Evolutionary conservation across 768 basidiomycete genomes (phyloP).

Genomic region (Clitopilus hobsonii): DNA sequence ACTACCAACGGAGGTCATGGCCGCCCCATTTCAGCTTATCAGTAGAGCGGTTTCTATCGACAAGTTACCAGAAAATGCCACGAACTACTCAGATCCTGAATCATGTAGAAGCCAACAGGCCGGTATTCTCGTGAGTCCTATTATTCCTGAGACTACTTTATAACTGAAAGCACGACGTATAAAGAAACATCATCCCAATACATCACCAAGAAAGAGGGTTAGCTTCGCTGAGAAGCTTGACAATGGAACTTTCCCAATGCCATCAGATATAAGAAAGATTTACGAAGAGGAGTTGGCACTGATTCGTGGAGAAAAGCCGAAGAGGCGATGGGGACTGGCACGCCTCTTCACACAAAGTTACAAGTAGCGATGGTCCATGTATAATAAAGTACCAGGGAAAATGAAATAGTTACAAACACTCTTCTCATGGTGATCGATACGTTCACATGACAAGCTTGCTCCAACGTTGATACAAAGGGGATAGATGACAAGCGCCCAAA

Average conservation of each 20-base stretch:
- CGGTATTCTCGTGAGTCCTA: not conserved
- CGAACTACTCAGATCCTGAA: too few species aligned
- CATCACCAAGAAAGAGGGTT: not conserved
- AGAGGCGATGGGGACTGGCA: too few species aligned
- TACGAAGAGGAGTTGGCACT: not conserved
- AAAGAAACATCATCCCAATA: not conserved
- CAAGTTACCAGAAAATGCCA: not conserved
- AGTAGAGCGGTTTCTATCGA: not conserved
- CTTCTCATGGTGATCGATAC: too few species aligned
- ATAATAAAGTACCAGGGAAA: too few species aligned
- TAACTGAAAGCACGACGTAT: not conserved
- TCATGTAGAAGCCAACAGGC: too few species aligned
- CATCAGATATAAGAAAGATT: not conserved
- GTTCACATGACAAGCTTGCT: too few species aligned
- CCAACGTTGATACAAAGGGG: too few species aligned
- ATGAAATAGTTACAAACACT: too few species aligned
- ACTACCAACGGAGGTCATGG: too few species aligned
- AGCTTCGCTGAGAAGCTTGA: not conserved
- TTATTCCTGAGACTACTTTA: not conserved
- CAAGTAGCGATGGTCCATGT: too few species aligned
- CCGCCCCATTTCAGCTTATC: not conserved
- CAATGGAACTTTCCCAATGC: not conserved
- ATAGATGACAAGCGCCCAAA: too few species aligned
- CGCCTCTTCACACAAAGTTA: too few species aligned
- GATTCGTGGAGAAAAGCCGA: not conserved